Base-by-base conservation (phyloP, 495 filamentous ascomycete genomes). In the Penicillium odoratum region DNA sequence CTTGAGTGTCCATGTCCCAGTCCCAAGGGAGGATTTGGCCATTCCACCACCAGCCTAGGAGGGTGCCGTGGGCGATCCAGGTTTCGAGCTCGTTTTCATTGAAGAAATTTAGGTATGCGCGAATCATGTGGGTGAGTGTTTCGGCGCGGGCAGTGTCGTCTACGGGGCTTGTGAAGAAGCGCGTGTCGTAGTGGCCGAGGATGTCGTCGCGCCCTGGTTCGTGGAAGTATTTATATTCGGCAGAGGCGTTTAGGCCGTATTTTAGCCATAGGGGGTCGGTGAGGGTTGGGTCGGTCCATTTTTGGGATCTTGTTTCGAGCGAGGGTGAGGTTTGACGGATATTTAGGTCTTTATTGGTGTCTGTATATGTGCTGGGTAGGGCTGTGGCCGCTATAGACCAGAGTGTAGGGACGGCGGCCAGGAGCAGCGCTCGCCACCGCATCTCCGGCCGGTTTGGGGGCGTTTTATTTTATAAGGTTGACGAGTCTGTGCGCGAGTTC, bases 1-100 rank as follows among this genome's bases (percentile, higher is more conserved):
- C 85, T 71, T 95, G 91, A 4, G 86, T 88, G 66, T 95, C 91
- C n/a, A 95, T 76, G 69, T 95, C 90, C 81, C 84, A 90, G 68
- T 95, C 91, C 90, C 91, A 95, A 9, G 91, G 90, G 63, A 93
- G 83, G 65, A 91, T 82, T 74, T 84, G 56, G 16, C 85, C 88
- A 65, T 91, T 93, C 91, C 91, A 96, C 89, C 89, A 94, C 91
- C 91, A 96, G 11, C 91, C 91, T 48, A 96, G 73, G 46, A 96
- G 75, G 15, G 91, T 93, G 25, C 91, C 91, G 70, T 96, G 91
- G 34, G 90, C 89, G 60, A 96, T 85, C 91, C 91, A 96, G 5
- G 91, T 92, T 66, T 92, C 88, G 55, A 91, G 69, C 0, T 81
- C 79, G 30, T 89, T 78, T 40, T 82, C 73, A 13, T 76, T 69